These are phyloP conservation scores for Penicillium coprophilum DNA, from an alignment of 495 filamentous ascomycete species.

Conservation along the genomic window DNA sequence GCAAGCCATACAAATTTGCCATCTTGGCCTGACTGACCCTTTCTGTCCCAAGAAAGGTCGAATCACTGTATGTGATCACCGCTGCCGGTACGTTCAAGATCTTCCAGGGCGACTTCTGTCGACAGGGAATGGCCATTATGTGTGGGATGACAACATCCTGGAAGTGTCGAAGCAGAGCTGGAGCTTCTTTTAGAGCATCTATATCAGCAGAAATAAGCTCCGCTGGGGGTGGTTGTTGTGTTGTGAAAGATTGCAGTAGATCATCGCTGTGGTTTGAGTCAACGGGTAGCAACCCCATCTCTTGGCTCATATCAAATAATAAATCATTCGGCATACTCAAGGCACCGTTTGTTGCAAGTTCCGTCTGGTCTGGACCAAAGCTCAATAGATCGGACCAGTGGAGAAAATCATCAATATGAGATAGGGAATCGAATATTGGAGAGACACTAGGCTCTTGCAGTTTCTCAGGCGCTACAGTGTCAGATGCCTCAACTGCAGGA, in stretches of 20 bases:
- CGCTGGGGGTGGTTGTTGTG: slow-evolving; percentile 15
- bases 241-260: slow-evolving; percentile 3
- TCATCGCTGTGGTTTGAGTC: slow-evolving; percentile 8
- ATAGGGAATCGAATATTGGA: slow-evolving; percentile 29
- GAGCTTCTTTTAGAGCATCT: slow-evolving; percentile 27
- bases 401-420: slow-evolving; percentile 35
- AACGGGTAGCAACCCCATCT: slow-evolving; percentile 7
- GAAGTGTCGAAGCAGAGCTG: slow-evolving; percentile 33
- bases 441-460: slow-evolving; percentile 15
- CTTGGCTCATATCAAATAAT: slow-evolving; percentile 17
- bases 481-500: background rate
- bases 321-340: slow-evolving; percentile 23
- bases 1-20: slow-evolving; percentile 33
- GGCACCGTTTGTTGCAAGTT: slow-evolving; percentile 15
- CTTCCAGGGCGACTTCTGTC: slow-evolving; percentile 36
- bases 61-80: slow-evolving; percentile 32
- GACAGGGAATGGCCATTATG: slow-evolving; percentile 35
- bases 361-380: slow-evolving; percentile 28
- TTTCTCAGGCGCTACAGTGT: slow-evolving; percentile 8
- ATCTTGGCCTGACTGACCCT: slow-evolving; percentile 33
- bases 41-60: slow-evolving; percentile 32
- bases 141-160: slow-evolving; percentile 34
- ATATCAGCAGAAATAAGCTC: slow-evolving; percentile 7
- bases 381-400: slow-evolving; percentile 38
- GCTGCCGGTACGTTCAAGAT: slow-evolving; percentile 35